Evolutionary conservation across 2,329 filamentous ascomycete species (phyloP).

Genomic region (Calonectria pteridis): DNA sequence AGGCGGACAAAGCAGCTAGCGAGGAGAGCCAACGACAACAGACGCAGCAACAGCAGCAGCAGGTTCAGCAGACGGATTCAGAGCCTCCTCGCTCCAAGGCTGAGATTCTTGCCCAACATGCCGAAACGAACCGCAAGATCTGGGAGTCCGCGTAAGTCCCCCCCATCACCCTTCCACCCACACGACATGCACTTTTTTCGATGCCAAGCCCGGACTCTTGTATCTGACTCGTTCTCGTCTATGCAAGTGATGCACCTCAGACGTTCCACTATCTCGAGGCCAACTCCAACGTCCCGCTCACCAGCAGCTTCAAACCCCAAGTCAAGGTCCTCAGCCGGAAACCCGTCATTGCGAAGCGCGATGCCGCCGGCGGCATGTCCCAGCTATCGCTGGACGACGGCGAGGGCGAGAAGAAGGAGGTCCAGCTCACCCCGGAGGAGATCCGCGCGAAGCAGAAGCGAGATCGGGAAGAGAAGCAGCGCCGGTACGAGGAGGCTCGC

Average conservation of each 20-base stretch:
- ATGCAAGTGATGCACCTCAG: slow-evolving; percentile 76
- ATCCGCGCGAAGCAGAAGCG: slow-evolving; percentile 81
- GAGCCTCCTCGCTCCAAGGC: slow-evolving; percentile 73
- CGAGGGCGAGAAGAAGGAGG: slow-evolving; percentile 71
- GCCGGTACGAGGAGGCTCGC: slow-evolving; percentile 88
- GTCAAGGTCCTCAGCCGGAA: slow-evolving; percentile 90
- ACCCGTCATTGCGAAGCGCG: slow-evolving; percentile 72
- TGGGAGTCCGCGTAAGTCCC: slow-evolving; percentile 86
- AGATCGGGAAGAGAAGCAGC: slow-evolving; percentile 90
- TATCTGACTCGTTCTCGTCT: slow-evolving; percentile 5
- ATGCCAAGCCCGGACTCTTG: slow-evolving; percentile 19
- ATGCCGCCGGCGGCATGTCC: slow-evolving; percentile 63
- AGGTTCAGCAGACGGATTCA: slow-evolving; percentile 43
- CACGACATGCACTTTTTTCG: background rate
- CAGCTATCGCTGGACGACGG: slow-evolving; percentile 63
- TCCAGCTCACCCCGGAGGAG: slow-evolving; percentile 79
- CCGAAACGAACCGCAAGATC: slow-evolving; percentile 84
- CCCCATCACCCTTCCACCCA: background rate
- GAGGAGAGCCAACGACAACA: slow-evolving; percentile 44
- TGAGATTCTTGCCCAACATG: slow-evolving; percentile 83
- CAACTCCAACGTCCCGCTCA: slow-evolving; percentile 70
- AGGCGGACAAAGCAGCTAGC: slow-evolving; percentile 71
- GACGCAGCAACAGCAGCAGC: slow-evolving; percentile 39
- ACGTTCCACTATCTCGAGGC: slow-evolving; percentile 82
- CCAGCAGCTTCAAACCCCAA: slow-evolving; percentile 80